A percentile compares a stretch with the other conserved stretches of the same genome.
phyloP scores from a whole-genome alignment of 768 basidiomycete genomes.

The Suillus weaverae region DNA sequence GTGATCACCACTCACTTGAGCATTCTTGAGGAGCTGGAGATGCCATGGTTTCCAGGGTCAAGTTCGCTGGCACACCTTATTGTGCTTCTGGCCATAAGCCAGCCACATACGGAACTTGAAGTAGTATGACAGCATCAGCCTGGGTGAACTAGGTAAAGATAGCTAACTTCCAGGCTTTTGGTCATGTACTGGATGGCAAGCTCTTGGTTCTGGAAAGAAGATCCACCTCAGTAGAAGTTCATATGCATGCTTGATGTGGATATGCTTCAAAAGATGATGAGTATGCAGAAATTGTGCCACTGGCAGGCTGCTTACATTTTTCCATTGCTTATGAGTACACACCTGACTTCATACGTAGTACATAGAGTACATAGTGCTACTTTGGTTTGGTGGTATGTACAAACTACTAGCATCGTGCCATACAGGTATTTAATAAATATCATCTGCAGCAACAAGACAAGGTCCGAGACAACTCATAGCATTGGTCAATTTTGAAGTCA shows the following conservation, averaged over 20 bases:
- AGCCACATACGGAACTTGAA: constrained; percentile 89
- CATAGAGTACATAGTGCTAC: too few species aligned
- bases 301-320: constrained; percentile 64
- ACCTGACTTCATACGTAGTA: too few species aligned
- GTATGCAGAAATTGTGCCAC: constrained; percentile 4
- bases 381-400: too few species aligned
- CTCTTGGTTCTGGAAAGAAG: constrained; percentile 94
- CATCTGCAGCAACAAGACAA: too few species aligned
- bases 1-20: constrained; percentile 70
- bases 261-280: constrained; percentile 54
- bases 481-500: too few species aligned
- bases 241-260: constrained; percentile 90
- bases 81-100: constrained; percentile 81
- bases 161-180: constrained; percentile 78
- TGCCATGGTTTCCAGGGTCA: constrained; percentile 80
- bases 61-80: constrained; percentile 96
- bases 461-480: too few species aligned
- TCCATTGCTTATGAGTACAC: constrained; percentile 63
- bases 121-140: neutral
- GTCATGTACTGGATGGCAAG: constrained; percentile 91
- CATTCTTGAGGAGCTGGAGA: constrained; percentile 73
- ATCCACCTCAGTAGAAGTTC: constrained; percentile 98
- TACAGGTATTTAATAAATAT: too few species aligned
- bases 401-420: too few species aligned
- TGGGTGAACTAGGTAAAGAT: neutral